Conservation (phyloP, 2,329 filamentous ascomycete genomes). For the Xylaria sp. region DNA sequence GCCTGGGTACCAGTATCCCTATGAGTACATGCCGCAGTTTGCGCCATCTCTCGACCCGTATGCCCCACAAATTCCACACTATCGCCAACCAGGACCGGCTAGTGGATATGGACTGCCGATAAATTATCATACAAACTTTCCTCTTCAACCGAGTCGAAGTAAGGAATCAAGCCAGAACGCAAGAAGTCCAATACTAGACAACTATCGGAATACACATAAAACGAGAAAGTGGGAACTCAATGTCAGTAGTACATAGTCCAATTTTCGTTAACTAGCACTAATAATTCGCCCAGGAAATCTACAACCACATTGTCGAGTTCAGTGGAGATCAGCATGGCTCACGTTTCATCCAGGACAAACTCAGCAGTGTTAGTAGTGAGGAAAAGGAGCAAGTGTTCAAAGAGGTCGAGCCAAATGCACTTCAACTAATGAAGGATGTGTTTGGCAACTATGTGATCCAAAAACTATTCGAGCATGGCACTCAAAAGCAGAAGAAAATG, state of each 20-base stretch:
- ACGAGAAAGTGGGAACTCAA: conserved; percentile 80
- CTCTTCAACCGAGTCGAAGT: conserved; percentile 53
- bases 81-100: conserved; percentile 43
- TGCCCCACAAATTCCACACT: conserved; percentile 42
- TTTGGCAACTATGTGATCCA: conserved; percentile 99
- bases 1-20: conserved; percentile 42
- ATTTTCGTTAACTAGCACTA: conserved; percentile 11
- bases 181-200: conserved; percentile 76
- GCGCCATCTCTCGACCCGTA: conserved; percentile 45
- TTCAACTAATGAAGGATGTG: conserved; percentile 93
- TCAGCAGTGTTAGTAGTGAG: conserved; percentile 91
- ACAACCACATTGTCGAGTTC: conserved; percentile 87
- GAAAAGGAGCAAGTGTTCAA: conserved; percentile 91
- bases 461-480: conserved; percentile 96
- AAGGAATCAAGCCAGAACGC: conserved; percentile 65
- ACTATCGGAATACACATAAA: conserved; percentile 78
- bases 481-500: conserved; percentile 88
- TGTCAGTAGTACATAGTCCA: conserved; percentile 45
- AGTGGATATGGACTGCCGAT: conserved; percentile 43
- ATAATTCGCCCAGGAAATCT: conserved; percentile 68
- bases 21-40: conserved; percentile 47
- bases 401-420: conserved; percentile 82
- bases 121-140: conserved; percentile 36
- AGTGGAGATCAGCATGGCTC: conserved; percentile 96
- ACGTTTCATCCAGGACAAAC: conserved; percentile 91